Evolutionary conservation across 2,329 filamentous ascomycete genomes (phyloP).

Genomic region (Cladosporium sp.): DNA sequence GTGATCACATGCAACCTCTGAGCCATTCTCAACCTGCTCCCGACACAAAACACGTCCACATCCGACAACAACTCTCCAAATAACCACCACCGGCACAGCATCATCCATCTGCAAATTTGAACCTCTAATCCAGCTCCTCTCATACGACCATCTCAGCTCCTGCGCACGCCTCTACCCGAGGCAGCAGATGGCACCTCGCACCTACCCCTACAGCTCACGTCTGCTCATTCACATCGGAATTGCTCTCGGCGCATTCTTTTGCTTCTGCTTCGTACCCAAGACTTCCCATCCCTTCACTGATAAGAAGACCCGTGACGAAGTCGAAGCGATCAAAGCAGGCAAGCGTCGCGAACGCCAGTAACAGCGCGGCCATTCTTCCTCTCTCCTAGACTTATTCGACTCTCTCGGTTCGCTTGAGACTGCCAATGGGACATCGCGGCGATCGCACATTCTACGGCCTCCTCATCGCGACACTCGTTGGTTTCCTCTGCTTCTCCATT

Average conservation of each 20-base stretch:
- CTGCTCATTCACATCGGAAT: not conserved
- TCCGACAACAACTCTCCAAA: not conserved
- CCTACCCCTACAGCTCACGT: not conserved
- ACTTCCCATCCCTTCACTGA: not conserved
- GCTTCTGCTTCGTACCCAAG: not conserved
- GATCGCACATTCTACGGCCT: not conserved
- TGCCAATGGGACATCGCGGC: not conserved
- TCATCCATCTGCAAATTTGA: not conserved
- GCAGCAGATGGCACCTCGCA: not conserved
- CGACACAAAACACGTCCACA: not conserved
- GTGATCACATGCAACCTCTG: not conserved
- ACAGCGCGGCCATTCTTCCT: not conserved
- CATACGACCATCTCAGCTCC: not conserved
- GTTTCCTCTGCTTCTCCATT: not conserved
- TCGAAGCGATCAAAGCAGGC: not conserved
- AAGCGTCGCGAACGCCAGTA: not conserved
- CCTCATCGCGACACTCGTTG: not conserved
- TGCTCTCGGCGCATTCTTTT: not conserved
- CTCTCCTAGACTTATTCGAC: not conserved
- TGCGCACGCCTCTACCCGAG: not conserved
- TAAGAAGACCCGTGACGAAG: not conserved
- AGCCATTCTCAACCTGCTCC: not conserved
- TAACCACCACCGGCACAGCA: not conserved
- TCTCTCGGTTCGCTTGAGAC: not conserved
- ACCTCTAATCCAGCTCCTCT: not conserved